Conservation (phyloP, 169 alveolate species). For the Cryptosporidium parvum region DNA sequence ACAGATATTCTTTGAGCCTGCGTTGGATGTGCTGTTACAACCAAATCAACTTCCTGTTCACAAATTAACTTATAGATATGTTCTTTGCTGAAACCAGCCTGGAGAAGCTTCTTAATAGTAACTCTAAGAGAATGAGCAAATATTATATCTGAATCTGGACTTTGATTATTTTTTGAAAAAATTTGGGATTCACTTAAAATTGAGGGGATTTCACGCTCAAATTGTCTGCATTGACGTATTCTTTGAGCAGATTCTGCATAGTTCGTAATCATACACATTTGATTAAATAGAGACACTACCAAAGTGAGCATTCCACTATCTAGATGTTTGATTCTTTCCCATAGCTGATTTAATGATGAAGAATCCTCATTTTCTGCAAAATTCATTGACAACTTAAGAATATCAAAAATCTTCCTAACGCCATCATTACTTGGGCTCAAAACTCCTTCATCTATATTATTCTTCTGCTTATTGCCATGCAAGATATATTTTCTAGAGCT, state of each 20-base stretch:
- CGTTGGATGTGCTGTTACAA: slow-evolving; percentile 86
- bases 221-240: slow-evolving; percentile 80
- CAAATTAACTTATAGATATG: slow-evolving; percentile 77
- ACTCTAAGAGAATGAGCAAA: slow-evolving; percentile 38
- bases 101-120: slow-evolving; percentile 22
- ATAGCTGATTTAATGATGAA: slow-evolving; percentile 11
- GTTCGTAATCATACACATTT: slow-evolving; percentile 80
- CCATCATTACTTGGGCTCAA: slow-evolving; percentile 43
- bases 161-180: not conserved
- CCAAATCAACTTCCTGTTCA: slow-evolving; percentile 82
- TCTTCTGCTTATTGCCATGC: not conserved
- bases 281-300: slow-evolving; percentile 80
- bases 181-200: slow-evolving; percentile 10
- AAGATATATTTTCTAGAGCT: slow-evolving; percentile 34
- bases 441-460: not conserved
- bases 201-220: slow-evolving; percentile 76
- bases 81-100: slow-evolving; percentile 77
- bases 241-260: slow-evolving; percentile 84
- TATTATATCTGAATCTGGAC: not conserved
- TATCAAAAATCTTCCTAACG: slow-evolving; percentile 37
- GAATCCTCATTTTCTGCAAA: slow-evolving; percentile 57
- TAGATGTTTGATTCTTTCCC: slow-evolving; percentile 23
- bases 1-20: slow-evolving; percentile 84
- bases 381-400: slow-evolving; percentile 32
- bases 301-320: slow-evolving; percentile 75